phyloP scores from a whole-genome alignment of 164 flowering plant genomes.

The Liriodendron chinense region DNA sequence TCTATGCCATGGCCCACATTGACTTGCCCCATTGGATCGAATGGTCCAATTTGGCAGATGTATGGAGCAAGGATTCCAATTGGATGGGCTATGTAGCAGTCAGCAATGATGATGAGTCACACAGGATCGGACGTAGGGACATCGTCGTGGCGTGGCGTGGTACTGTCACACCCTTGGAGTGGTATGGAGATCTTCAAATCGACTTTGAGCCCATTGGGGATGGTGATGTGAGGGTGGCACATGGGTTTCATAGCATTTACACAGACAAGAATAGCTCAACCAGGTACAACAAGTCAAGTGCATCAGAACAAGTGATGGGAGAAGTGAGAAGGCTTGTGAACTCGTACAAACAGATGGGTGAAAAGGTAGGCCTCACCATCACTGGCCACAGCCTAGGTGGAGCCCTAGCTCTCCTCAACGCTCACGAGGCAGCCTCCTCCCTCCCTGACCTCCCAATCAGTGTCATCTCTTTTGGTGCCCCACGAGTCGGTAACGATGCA shows the following conservation, averaged over 20 bases:
- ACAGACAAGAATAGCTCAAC: slow-evolving; percentile 35
- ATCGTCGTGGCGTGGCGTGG: slow-evolving; percentile 72
- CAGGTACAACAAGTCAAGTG: slow-evolving; percentile 54
- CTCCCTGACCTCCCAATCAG: slow-evolving; percentile 35
- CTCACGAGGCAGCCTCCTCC: slow-evolving; percentile 41
- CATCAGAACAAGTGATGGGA: slow-evolving; percentile 57
- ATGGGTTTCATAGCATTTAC: slow-evolving; percentile 57
- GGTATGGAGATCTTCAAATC: slow-evolving; percentile 44
- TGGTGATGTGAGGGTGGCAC: slow-evolving; percentile 44
- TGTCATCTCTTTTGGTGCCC: slow-evolving; percentile 63
- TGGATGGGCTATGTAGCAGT: slow-evolving; percentile 83
- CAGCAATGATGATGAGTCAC: slow-evolving; percentile 42
- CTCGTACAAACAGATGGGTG: slow-evolving; percentile 30
- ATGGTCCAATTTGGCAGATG: slow-evolving; percentile 28
- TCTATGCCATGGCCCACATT: slow-evolving; percentile 61
- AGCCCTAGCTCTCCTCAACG: slow-evolving; percentile 58
- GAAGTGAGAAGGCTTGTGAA: slow-evolving; percentile 39
- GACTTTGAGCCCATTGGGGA: slow-evolving; percentile 33
- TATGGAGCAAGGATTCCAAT: slow-evolving; percentile 62
- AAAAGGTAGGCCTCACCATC: slow-evolving; percentile 61
- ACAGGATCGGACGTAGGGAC: slow-evolving; percentile 59
- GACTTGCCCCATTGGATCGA: slow-evolving; percentile 55
- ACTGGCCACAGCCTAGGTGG: slow-evolving; percentile 80
- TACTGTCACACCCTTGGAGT: slow-evolving; percentile 53
- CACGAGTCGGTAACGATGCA: slow-evolving; percentile 56